Conservation (phyloP, 2,329 filamentous ascomycete genomes). For the Apiospora saccharicola region DNA sequence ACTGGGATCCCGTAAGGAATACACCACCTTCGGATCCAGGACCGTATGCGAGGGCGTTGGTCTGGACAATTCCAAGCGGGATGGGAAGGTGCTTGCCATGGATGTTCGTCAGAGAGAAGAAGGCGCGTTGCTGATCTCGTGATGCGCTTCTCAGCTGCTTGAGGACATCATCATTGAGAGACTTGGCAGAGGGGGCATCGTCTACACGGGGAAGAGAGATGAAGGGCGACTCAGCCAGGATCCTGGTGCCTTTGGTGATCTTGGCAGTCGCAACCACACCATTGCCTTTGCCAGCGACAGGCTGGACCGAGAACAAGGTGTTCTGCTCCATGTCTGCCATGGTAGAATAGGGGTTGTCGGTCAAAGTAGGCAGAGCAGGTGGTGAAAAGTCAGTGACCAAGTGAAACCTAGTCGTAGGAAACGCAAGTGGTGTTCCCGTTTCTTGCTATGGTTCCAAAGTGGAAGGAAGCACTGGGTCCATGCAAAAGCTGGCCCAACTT, state of each 20-base stretch:
- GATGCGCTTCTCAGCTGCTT: constrained; percentile 12
- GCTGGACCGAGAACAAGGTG: constrained; percentile 23
- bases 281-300: constrained; percentile 24
- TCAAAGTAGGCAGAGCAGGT: too few species aligned
- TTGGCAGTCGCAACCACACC: constrained; percentile 19
- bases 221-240: constrained; percentile 24
- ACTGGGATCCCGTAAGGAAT: constrained; percentile 23
- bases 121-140: constrained; percentile 23
- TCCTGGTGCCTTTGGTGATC: constrained; percentile 24
- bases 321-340: neutral
- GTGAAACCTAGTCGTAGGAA: neutral
- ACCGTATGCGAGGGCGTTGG: constrained; percentile 20
- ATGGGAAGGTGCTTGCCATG: constrained; percentile 19
- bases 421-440: neutral
- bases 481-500: neutral
- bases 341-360: neutral
- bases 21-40: constrained; percentile 15
- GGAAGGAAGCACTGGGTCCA: neutral
- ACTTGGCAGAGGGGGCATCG: neutral
- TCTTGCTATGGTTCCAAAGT: neutral
- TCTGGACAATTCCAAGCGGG: constrained; percentile 23
- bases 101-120: constrained; percentile 25
- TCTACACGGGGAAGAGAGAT: constrained; percentile 15
- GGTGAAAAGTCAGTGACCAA: neutral
- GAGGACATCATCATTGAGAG: constrained; percentile 18